Evolutionary conservation across 2,329 filamentous ascomycete species (phyloP), one percentile per base, ranked within the genome.

Genomic region (Rosellinia necatrix): DNA sequence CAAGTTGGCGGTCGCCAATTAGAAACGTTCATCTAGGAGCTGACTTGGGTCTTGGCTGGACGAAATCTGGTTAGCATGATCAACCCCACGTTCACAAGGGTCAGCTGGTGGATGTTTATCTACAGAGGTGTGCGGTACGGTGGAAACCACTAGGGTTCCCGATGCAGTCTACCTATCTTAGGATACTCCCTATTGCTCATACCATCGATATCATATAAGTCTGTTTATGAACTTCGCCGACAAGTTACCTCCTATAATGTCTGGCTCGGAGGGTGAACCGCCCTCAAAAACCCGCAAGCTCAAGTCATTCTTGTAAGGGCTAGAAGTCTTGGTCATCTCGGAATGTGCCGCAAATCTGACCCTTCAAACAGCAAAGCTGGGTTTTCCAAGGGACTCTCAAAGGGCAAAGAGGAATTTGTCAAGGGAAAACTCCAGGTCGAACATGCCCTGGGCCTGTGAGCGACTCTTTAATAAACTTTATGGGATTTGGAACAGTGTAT

Each of bases 361-460:
- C n/a, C 24, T 56, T 58, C 21, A 17, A 22, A 38, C 29, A 62
- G 60, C 15, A 62, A 55, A 53, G 58, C 42, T 41, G 53, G 50
- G 42, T 29, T 62, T 38, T 53, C 56, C 32, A 59, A 52, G 47
- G 47, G 57, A 12, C 42, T 60, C 25, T 41, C 43, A 6, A 58
- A 49, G 29, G 38, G 58, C 51, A 58, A 54, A 44, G 58, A 58
- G 17, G 58, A 49, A 42, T 34, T 62, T 27, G 27, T 48, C 40
- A 62, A 62, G 49, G 54, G 58, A 49, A 62, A 58, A 38, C 49
- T 56, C 30, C 58, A 62, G 5, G 19, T 60, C 27, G 48, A 62
- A 48, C 60, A 62, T 54, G 52, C 58, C 35, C 44, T 62, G 15
- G 60, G 60, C 46, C 37, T 62, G 60, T 62, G 53, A 60, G 57